Conservation (phyloP, 169 alveolate species). For the Plasmodium sp. region DNA sequence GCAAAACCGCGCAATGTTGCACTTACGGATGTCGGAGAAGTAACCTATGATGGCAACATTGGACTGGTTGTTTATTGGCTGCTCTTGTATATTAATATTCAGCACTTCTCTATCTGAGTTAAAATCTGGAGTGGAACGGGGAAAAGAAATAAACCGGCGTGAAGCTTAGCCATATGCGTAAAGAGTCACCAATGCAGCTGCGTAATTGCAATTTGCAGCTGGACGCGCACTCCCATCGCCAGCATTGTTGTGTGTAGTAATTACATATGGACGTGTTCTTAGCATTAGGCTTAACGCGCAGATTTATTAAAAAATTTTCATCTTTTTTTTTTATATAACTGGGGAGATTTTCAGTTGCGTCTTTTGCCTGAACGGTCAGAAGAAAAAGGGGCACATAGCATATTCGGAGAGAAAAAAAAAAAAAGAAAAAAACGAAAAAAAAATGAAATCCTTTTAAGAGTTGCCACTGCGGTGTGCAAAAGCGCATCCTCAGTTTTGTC, state of each 20-base stretch:
- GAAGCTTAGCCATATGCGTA: not conserved
- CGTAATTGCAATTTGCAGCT: not conserved
- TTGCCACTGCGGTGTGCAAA: not conserved
- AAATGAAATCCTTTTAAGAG: not conserved
- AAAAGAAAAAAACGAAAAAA: not conserved
- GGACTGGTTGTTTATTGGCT: slow-evolving; percentile 91
- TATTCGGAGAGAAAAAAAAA: not conserved
- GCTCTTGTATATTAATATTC: slow-evolving; percentile 88
- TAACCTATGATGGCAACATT: slow-evolving; percentile 88
- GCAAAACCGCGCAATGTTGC: not conserved
- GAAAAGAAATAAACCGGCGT: not conserved
- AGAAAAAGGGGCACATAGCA: not conserved
- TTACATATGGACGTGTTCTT: slow-evolving; percentile 65
- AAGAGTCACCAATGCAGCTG: not conserved
- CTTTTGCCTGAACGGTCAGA: slow-evolving; percentile 23
- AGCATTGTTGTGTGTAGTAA: not conserved
- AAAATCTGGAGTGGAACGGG: slow-evolving; percentile 29
- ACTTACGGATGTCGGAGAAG: slow-evolving; percentile 81
- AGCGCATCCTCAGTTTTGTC: not conserved
- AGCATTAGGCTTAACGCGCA: slow-evolving; percentile 71
- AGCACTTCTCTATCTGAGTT: slow-evolving; percentile 80
- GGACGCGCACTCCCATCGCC: not conserved
- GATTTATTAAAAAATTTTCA: slow-evolving; percentile 38
- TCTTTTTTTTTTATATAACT: slow-evolving; percentile 57
- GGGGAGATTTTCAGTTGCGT: slow-evolving; percentile 23